Evolutionary conservation across 2,329 filamentous ascomycete species (phyloP), one percentile per base, ranked within the genome.

Genomic region (Xylaria polymorpha): DNA sequence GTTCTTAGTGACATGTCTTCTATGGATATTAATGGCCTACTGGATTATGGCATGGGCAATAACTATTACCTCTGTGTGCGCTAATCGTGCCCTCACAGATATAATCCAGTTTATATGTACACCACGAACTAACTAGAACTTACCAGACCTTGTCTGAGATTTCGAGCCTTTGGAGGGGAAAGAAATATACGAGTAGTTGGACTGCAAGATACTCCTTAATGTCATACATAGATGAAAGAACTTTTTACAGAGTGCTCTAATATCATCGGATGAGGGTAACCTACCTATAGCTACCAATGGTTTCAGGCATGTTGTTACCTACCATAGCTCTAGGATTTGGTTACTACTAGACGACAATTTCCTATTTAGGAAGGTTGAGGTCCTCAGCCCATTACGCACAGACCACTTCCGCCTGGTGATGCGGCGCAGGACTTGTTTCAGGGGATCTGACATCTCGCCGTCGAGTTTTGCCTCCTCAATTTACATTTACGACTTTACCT

Each of bases 361-460:
- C 67, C 67, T 2, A n/a, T 63, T 69, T 67, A 58, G 67, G 67
- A 66, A 69, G 64, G 61, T 68, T 46, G 25, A 29, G 25, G 25
- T 29, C 7, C 22, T 41, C n/a, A 48, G 61, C 4, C 20, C 4
- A 39, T 15, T 46, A 25, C n/a, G 67, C 67, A 69, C 64, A 37
- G 63, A 32, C 67, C 67, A 68, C 61, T 4, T 5, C 25, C 5
- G 35, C 14, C 12, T 12, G 12, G 32, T 25, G 22, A 64, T 58
- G 39, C n/a, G 20, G 32, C 3, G 3, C 15, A 51, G 60, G 35
- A 43, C 22, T 32, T 48, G 32, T 59, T 58, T 66, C 64, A 66
- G 37, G 22, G 20, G 32, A 61, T 50, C 32, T 12, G n/a, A 37
- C 18, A 37, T 61, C 43, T 39, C 37, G 22, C 48, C 20, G 37